Base-by-base conservation (phyloP, 139 green algal genomes). In the Cymbomonas tetramitiformis region DNA sequence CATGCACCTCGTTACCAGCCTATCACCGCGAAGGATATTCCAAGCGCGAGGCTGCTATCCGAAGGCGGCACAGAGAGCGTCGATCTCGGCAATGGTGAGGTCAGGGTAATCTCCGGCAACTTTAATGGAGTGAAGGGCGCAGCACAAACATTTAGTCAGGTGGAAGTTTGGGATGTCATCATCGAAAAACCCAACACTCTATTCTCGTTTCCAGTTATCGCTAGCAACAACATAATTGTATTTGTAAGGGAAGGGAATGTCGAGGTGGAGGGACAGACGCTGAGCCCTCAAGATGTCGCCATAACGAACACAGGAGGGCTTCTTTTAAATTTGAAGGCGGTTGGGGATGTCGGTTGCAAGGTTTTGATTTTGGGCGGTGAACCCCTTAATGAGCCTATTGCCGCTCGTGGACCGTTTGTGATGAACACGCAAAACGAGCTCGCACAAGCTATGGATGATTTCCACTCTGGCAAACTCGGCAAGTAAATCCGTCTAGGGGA, bases 361-460 rank as follows among this genome's bases (percentile, higher is more conserved):
- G 24, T 73, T 25, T n/a, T 73, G 39, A 25, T 73, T 2, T 34
- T 73, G 18, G 51, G 18, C 2, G 66, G 58, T 10, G 28, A 62
- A 46, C 66, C 66, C 3, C 60, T 73, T 29, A 38, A 62, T 48
- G 66, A 73, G 54, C 66, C 66, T 9, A 68, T 73, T 36, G 66
- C 68, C 9, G 23, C 25, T 46, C 46, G 64, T 2, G 66, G 66
- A 5, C 66, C 66, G 7, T 68, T 73, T 33, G 66, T 73, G 44
- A 73, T 73, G 66, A 73, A 68, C 58, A 69, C 66, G 1, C 50
- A 65, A 36, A 28, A 73, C 38, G 58, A 73, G 33, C 61, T 73
- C 26, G 8, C 46, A 7, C 51, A 69, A 24, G 66, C 66, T 18
- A 56, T 62, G 30, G 28, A 41, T 19, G 66, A 73, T 30, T 73